Percentiles rank a stretch among this genome's conserved stretches.
These are phyloP conservation scores for Jackrogersella multiformis DNA, from an alignment of 495 filamentous ascomycete species.

Conservation along the genomic window DNA sequence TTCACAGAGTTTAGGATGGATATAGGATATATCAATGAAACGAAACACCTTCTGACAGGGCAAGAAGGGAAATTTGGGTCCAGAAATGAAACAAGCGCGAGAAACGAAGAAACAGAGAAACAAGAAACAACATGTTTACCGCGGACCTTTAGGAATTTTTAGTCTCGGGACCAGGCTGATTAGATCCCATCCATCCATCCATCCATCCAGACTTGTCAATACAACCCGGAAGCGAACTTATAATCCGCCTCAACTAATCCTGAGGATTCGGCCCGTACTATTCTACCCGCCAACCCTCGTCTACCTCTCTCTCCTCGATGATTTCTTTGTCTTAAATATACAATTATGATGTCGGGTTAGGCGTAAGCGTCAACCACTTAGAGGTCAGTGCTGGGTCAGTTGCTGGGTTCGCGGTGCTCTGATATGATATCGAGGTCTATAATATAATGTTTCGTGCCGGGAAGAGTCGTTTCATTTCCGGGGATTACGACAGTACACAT, in stretches of 20 bases:
- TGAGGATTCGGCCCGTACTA: slow-evolving; percentile 43
- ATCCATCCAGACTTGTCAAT: slow-evolving; percentile 37
- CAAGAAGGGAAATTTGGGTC: slow-evolving; percentile 34
- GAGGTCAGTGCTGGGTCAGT: slow-evolving; percentile 37
- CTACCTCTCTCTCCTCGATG: slow-evolving; percentile 22
- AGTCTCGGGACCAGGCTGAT: slow-evolving; percentile 35
- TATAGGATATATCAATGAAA: slow-evolving; percentile 44
- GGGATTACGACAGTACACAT: slow-evolving; percentile 41
- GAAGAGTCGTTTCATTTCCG: slow-evolving; percentile 43
- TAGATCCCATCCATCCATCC: slow-evolving; percentile 41
- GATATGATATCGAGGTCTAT: slow-evolving; percentile 44
- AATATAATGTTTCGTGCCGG: slow-evolving; percentile 39
- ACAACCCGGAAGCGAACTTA: slow-evolving; percentile 38
- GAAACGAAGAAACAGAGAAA: slow-evolving; percentile 39
- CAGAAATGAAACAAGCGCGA: slow-evolving; percentile 43
- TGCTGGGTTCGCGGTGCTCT: slow-evolving; percentile 32
- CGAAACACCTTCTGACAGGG: slow-evolving; percentile 33
- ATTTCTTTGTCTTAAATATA: slow-evolving; percentile 35
- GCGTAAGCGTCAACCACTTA: slow-evolving; percentile 38
- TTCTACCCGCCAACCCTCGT: slow-evolving; percentile 33
- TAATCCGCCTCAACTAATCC: slow-evolving; percentile 41
- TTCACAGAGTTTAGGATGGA: slow-evolving; percentile 28
- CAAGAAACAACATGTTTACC: slow-evolving; percentile 36
- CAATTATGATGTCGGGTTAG: slow-evolving; percentile 40
- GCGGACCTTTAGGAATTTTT: slow-evolving; percentile 27